Base-by-base conservation (phyloP, 805 yeast species). In the Alloascoidea africana region DNA sequence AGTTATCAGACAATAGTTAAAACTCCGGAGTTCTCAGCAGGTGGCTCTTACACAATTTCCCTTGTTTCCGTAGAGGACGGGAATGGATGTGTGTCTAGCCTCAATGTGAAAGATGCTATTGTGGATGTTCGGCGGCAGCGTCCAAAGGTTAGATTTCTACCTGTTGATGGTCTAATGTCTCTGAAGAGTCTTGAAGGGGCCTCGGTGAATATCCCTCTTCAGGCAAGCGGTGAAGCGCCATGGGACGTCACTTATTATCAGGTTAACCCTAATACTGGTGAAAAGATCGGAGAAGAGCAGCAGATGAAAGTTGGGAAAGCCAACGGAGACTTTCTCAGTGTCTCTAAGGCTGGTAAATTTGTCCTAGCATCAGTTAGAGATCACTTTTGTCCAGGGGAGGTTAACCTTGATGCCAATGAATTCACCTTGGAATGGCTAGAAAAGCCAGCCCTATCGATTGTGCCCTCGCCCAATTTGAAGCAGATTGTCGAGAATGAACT, bases 31-130 rank as follows among this genome's bases (percentile, higher is more conserved):
- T 65, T 82, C 38, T 53, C 54, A 2, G 57, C 62, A 16, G 94
- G 95, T 15, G 95, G 96, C 3, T 66, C 69, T n/a, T 86, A 73
- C 52, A 66, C 68, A 17, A 55, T 89, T 1, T 63, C 73, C 2
- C 52, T 91, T 42, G 65, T 70, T 2, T 67, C 82, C 6, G 72
- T 83, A 2, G 66, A 66, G 16, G 99, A 91, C 52, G 66, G 71
- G n/a, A 70, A 81, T 6, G 75, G 76, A 1, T 91, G 99, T 58
- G 65, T 68, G 15, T 89, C 83, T n/a, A 73, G 71, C 8, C 58
- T 82, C 40, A 68, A 73, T 35, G 73, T 69, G 14, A 68, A 70
- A 16, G 87, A 81, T 43, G 73, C 74, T 13, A 66, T 58, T 17
- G 61, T 91, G n/a, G 63, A 65, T 18, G 86, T 86, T 1, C 70